Evolutionary conservation across 2,329 filamentous ascomycete genomes (phyloP).

Genomic region (Fusarium nodosum): DNA sequence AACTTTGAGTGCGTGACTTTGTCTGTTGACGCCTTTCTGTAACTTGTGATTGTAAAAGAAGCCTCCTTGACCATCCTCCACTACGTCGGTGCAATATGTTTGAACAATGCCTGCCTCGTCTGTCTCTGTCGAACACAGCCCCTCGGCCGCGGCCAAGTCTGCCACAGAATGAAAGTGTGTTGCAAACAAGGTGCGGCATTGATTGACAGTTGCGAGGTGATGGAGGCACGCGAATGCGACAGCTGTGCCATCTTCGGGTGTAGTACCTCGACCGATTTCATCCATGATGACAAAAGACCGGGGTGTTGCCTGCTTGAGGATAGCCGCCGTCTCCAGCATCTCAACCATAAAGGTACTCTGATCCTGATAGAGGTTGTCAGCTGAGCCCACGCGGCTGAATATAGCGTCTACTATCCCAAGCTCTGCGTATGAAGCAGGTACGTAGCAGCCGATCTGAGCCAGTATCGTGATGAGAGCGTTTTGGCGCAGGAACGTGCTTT

Average conservation of each 20-base stretch:
- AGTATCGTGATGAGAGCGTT: conserved; percentile 95
- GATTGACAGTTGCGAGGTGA: conserved; percentile 83
- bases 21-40: conserved; percentile 83
- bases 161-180: conserved; percentile 93
- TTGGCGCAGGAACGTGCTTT: conserved; percentile 94
- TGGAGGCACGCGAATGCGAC: conserved; percentile 90
- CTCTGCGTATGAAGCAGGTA: conserved; percentile 87
- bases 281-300: conserved; percentile 98
- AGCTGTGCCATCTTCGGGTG: conserved; percentile 90
- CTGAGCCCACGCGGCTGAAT: conserved; percentile 92
- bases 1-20: conserved; percentile 96
- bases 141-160: conserved; percentile 75
- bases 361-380: conserved; percentile 93
- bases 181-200: conserved; percentile 87
- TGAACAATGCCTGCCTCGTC: conserved; percentile 65
- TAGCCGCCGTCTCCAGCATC: conserved; percentile 96
- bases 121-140: conserved; percentile 55
- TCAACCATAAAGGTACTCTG: conserved; percentile 99
- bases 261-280: conserved; percentile 94
- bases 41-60: conserved; percentile 92
- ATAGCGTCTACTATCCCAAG: conserved; percentile 96
- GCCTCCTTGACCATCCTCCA: conserved; percentile 75
- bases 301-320: conserved; percentile 85
- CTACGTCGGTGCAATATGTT: conserved; percentile 90
- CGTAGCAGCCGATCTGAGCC: conserved; percentile 92